These are phyloP conservation scores for Phytophthora hybrid DNA, from an alignment of 352 stramenopile species.

Conservation along the genomic window DNA sequence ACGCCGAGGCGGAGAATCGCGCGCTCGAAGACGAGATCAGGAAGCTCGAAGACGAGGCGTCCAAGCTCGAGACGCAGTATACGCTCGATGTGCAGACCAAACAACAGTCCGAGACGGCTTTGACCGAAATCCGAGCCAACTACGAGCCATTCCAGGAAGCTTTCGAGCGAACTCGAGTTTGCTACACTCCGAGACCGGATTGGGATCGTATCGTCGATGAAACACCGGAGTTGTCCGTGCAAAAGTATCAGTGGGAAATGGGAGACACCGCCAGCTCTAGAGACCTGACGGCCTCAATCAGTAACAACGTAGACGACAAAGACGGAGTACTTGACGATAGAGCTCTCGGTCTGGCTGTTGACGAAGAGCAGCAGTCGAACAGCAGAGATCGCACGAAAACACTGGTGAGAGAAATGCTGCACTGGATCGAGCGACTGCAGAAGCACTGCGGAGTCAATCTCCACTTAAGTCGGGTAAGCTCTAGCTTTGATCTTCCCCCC, in stretches of 20 bases:
- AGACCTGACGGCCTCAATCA: neutral
- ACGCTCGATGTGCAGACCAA: slow-evolving; percentile 42
- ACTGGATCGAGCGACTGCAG: slow-evolving; percentile 84
- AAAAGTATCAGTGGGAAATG: slow-evolving; percentile 66
- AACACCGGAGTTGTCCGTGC: slow-evolving; percentile 69
- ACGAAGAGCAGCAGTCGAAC: neutral
- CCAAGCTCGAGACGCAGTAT: slow-evolving; percentile 50
- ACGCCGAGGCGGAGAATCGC: slow-evolving; percentile 53
- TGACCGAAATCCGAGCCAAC: slow-evolving; percentile 36
- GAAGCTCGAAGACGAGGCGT: slow-evolving; percentile 44
- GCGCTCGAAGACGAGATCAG: slow-evolving; percentile 53
- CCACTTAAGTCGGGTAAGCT: slow-evolving; percentile 67
- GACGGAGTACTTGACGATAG: slow-evolving; percentile 14
- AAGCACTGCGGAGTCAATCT: slow-evolving; percentile 84
- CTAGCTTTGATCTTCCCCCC: neutral
- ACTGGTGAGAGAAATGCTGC: slow-evolving; percentile 76
- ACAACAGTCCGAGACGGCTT: slow-evolving; percentile 14
- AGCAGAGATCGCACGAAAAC: slow-evolving; percentile 42
- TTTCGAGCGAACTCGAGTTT: slow-evolving; percentile 47
- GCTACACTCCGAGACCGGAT: slow-evolving; percentile 72
- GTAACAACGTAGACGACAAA: slow-evolving; percentile 13
- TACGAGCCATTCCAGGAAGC: slow-evolving; percentile 40
- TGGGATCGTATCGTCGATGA: slow-evolving; percentile 69
- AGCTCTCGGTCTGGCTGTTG: neutral
- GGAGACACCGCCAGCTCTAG: slow-evolving; percentile 15